Base-by-base conservation (phyloP, 345 rosid genomes). In the rapeseed (Brassica napus) region DNA sequence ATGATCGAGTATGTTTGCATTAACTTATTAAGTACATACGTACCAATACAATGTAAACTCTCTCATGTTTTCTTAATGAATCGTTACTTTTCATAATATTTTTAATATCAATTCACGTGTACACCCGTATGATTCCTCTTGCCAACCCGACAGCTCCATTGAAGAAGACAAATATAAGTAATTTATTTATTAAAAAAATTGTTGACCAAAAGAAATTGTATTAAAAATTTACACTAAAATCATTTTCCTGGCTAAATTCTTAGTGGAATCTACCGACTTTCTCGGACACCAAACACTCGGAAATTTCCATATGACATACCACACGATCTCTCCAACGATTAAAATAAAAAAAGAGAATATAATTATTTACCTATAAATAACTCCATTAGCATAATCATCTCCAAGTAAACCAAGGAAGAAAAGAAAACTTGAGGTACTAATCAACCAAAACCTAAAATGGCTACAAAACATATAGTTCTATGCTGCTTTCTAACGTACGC, bases 291-390 rank as follows among this genome's bases (percentile, higher is more conserved):
- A 30, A 80, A 74, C 83, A 69, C 83, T 12, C 35, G 60, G 83
- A 80, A 80, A 80, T 80, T 69, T 80, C 83, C 83, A 80, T 57
- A 63, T 69, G 83, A 71, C 79, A 70, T 72, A 80, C 64, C 83
- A 35, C 78, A 74, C 78, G 78, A 73, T 79, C 71, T 32, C 39
- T 44, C 69, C 47, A 34, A 32, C 63, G 7, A 52, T 18, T 55
- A 57, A 35, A 26, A 54, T 10, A 57, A 9, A 58, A 58, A 24
- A 24, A 39, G 14, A 57, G 4, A 24, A 1, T 10, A n/a, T 1
- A 54, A 34, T 0, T 1, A 42, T 63, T 3, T 15, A 31, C 72
- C 60, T 74, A 80, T 74, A 74, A 74, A 80, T 75, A 58, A 21
- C 63, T 35, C 67, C 54, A 57, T 21, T 23, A 42, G 11, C 79